Evolutionary conservation across 2,329 filamentous ascomycete species (phyloP), one percentile per base, ranked within the genome.

Genomic region (Coniochaeta prunicola): DNA sequence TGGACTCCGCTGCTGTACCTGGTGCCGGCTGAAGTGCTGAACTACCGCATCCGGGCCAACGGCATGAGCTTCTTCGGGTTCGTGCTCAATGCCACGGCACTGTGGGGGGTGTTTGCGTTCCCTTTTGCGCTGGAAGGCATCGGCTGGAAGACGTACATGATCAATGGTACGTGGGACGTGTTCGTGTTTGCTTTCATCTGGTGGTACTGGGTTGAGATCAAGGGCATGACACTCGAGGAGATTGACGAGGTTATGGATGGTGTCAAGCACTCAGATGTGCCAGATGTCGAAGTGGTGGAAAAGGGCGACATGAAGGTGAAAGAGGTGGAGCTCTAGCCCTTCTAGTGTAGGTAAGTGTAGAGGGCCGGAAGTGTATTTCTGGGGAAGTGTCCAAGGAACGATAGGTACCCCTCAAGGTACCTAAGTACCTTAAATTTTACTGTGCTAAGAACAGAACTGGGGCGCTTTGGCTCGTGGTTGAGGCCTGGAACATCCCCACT

Each of bases 21-120:
- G 12, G 56, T 57, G 26, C 58, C 58, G 10, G 30, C 58, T 9
- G 58, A 59, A 34, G 30, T 59, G 19, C 36, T 60, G 1, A 62
- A 62, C 50, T 62, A 60, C 30, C 58, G 56, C 48, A 62, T 62
- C 31, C 57, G 60, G 15, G 60, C 60, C 13, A 60, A 56, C 42
- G 59, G 60, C 3, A 73, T 80, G 77, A 69, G 71, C 48, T 58
- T 61, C 53, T 61, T 59, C 36, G 42, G 40, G 13, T 60, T 61
- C 15, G 56, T 61, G 12, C 50, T 61, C 15, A 58, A 58, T 28
- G 36, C 42, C 7, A 61, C 59, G 24, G 59, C 57, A 17, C 58
- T 62, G n/a, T 64, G 63, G 63, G 60, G 15, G 8, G 61, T 60
- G 28, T 64, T 65, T 13, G 63, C 60, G 1, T 63, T 67, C 17